Conservation (phyloP, 305 asterid species). For the Ilex paraguariensis region DNA sequence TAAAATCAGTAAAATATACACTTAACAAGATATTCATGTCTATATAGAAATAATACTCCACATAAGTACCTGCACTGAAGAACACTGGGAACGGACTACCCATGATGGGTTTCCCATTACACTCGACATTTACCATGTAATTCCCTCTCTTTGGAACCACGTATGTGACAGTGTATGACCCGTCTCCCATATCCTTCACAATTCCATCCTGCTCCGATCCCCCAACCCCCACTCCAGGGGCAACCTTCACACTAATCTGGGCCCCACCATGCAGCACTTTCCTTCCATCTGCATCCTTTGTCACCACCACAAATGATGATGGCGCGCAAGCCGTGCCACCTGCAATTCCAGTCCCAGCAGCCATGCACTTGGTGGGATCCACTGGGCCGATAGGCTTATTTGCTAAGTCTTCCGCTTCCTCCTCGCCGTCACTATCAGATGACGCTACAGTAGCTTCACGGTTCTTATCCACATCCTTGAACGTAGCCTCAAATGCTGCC, state of each 20-base stretch:
- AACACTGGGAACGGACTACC: constrained; percentile 99
- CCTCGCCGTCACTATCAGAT: constrained; percentile 54
- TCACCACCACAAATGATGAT: constrained; percentile 64
- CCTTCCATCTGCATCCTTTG: constrained; percentile 77
- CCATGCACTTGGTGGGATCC: constrained; percentile 85
- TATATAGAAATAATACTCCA: too few species aligned
- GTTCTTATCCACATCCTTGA: constrained; percentile 32
- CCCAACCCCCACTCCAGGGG: constrained; percentile 92
- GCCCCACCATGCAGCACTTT: constrained; percentile 88
- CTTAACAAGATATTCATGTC: too few species aligned
- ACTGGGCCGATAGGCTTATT: constrained; percentile 62
- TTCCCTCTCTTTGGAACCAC: constrained; percentile 89
- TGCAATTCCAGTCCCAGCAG: constrained; percentile 86
- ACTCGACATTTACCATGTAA: constrained; percentile 93
- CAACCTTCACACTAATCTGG: constrained; percentile 61
- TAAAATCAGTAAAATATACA: too few species aligned
- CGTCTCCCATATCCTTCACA: constrained; percentile 93
- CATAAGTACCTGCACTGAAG: constrained; percentile 74
- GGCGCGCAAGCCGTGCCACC: constrained; percentile 93
- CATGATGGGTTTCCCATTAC: constrained; percentile 88
- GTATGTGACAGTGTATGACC: constrained; percentile 80
- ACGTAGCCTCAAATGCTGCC: constrained; percentile 97
- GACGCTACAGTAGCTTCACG: constrained; percentile 28
- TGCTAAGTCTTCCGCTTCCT: constrained; percentile 39
- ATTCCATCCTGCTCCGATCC: constrained; percentile 78